Base-by-base conservation (phyloP, 176 grass and related monocot genomes). In the Lolium rigidum region DNA sequence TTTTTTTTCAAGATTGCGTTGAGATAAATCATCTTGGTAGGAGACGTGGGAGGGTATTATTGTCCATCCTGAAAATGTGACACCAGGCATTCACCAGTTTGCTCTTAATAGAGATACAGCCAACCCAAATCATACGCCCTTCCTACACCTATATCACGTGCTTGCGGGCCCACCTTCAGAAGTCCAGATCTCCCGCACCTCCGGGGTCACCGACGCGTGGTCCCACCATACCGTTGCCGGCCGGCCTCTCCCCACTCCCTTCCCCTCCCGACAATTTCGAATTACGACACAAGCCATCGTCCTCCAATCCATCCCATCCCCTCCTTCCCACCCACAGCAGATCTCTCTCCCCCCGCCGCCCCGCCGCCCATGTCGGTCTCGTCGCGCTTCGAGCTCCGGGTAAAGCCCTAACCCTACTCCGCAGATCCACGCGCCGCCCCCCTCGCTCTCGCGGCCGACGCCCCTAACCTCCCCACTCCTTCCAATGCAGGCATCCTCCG, bases 401-500 rank as follows among this genome's bases (percentile, higher is more conserved):
- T 95, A 89, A 80, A 86, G 74, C 55, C 54, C 85, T 87, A 77
- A 22, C 37, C 61, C 50, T 69, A 49, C 9, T 43, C 37, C 51
- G 71, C 74, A 88, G 90, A 91, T 91, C 88, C 79, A 49, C 74
- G 15, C 65, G 54, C 72, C 43, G 31, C 66, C 11, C 2, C 60
- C 9, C 64, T 5, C n/a, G 0, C n/a, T 6, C 48, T 60, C 2
- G 65, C 26, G 7, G 12, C 52, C n/a, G 41, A 56, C n/a, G n/a
- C 55, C 57, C 72, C 41, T 64, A 79, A 17, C 80, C 54, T 85
- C 68, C 25, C 48, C 75, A 44, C 12, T 75, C 55, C 17, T 73
- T 54, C 61, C 90, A 97, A 92, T 99, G 97, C 88, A 99, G 97
- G 85, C 88, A 62, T 88, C 80, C 82, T 88, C 70, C 83, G 69